Percentiles rank a stretch among this genome's conserved stretches.
Conservation (phyloP, 768 basidiomycete species). For the Hygrophorus pudorinus region DNA sequence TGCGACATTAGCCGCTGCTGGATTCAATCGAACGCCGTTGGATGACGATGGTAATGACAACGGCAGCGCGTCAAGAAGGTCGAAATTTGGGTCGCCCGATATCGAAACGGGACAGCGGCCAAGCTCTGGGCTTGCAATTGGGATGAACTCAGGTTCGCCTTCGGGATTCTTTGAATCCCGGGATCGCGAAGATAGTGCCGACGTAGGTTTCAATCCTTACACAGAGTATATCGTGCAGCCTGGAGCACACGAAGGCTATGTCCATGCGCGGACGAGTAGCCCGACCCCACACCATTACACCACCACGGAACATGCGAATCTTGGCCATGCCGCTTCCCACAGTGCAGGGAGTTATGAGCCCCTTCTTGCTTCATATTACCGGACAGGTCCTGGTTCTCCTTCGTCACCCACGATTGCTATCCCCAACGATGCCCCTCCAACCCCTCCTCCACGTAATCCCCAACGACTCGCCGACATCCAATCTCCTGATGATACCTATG, state of each 20-base stretch:
- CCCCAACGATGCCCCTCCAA: slow-evolving; percentile 15
- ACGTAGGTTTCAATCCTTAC: slow-evolving; percentile 40
- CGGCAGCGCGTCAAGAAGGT: slow-evolving; percentile 11
- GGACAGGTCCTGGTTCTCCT: slow-evolving; percentile 12
- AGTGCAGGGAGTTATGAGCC: slow-evolving; percentile 54
- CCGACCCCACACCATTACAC: slow-evolving; percentile 25
- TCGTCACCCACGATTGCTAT: slow-evolving; percentile 12
- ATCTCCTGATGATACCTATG: slow-evolving; percentile 1
- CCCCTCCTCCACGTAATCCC: slow-evolving; percentile 27
- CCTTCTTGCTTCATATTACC: slow-evolving; percentile 37
- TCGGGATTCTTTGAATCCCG: slow-evolving; percentile 24
- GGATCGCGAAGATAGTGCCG: slow-evolving; percentile 19
- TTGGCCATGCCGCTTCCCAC: slow-evolving; percentile 34
- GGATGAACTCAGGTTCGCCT: slow-evolving; percentile 2
- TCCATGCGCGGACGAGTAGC: slow-evolving; percentile 35
- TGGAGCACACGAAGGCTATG: slow-evolving; percentile 28
- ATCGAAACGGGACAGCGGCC: slow-evolving; percentile 33
- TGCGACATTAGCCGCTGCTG: slow-evolving; percentile 63
- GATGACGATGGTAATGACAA: slow-evolving; percentile 44
- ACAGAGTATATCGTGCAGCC: slow-evolving; percentile 30
- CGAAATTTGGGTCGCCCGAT: slow-evolving; percentile 10
- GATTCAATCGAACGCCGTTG: slow-evolving; percentile 55
- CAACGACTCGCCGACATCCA: slow-evolving; percentile 14
- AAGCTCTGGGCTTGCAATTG: slow-evolving; percentile 23
- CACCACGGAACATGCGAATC: background rate